A percentile compares a stretch with the other conserved stretches of the same genome.
phyloP scores from a whole-genome alignment of 2,329 filamentous ascomycete genomes.

The Arthrobotrys conoides region DNA sequence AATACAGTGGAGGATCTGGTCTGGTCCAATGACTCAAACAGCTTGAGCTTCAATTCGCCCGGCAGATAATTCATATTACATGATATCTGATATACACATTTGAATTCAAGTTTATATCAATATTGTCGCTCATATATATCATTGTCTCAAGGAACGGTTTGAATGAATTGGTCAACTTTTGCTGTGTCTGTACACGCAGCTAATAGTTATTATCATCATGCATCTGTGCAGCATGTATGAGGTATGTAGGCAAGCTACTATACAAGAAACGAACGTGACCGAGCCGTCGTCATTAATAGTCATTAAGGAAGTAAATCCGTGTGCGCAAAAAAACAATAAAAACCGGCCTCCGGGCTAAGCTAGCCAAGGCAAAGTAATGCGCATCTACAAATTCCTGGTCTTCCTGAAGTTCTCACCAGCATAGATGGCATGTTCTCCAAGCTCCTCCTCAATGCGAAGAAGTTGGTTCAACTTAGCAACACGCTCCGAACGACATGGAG shows the following conservation, averaged over 20 bases:
- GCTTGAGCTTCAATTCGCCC: neutral
- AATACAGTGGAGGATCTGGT: conserved; percentile 30
- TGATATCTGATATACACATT: conserved; percentile 1
- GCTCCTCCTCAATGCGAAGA: conserved; percentile 99
- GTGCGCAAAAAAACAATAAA: neutral
- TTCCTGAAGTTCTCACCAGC: conserved; percentile 93
- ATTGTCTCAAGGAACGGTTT: neutral
- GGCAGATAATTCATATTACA: conserved; percentile 10
- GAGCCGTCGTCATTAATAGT: conserved; percentile 22
- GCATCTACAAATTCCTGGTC: conserved; percentile 74
- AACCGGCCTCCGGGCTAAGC: conserved; percentile 5
- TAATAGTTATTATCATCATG: conserved; percentile 2
- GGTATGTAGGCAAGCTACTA: neutral
- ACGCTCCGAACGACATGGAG: conserved; percentile 95
- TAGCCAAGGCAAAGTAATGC: conserved; percentile 1
- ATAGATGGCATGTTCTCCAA: conserved; percentile 90
- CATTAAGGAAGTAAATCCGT: conserved; percentile 1
- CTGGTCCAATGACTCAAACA: conserved; percentile 29
- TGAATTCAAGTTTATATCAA: neutral
- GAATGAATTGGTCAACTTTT: conserved; percentile 20
- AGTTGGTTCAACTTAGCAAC: conserved; percentile 99
- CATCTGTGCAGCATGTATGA: conserved; percentile 4
- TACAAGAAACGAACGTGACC: conserved; percentile 31
- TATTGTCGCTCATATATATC: neutral
- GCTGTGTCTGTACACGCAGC: conserved; percentile 13